phyloP scores from a whole-genome alignment of 257 asterid species.

The Solanum gracilifrons region DNA sequence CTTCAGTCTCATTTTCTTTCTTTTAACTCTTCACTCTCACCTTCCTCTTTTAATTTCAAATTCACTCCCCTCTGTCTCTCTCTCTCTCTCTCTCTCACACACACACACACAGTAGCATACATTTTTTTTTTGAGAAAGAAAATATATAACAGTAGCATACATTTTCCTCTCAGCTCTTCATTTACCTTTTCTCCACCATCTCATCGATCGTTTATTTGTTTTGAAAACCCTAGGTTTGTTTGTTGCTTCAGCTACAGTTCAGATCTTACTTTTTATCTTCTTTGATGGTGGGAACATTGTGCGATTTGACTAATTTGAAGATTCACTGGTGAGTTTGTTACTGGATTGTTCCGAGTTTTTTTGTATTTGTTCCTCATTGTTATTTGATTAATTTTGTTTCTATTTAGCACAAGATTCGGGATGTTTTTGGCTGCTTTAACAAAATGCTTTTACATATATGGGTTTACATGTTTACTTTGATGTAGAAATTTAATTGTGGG shows the following conservation, averaged over 20 bases:
- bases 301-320: background rate
- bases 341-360: background rate
- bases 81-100: background rate
- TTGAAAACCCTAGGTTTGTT: background rate
- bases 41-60: background rate
- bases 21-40: background rate
- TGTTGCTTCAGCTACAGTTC: background rate
- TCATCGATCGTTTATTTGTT: background rate
- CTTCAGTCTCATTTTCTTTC: background rate
- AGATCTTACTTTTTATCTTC: conserved; percentile 5
- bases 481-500: background rate
- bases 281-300: background rate
- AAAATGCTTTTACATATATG: background rate
- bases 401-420: background rate
- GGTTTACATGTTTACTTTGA: background rate
- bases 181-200: conserved; percentile 5
- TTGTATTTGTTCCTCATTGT: background rate
- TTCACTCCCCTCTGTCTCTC: background rate
- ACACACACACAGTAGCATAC: background rate
- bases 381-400: background rate
- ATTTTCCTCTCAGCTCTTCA: background rate
- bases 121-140: too few relatives aligned
- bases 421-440: background rate
- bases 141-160: background rate
- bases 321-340: conserved; percentile 27